A percentile compares a stretch with the other conserved stretches of the same genome.
phyloP scores from a whole-genome alignment of 495 filamentous ascomycete genomes.

The Acidomyces sp. region DNA sequence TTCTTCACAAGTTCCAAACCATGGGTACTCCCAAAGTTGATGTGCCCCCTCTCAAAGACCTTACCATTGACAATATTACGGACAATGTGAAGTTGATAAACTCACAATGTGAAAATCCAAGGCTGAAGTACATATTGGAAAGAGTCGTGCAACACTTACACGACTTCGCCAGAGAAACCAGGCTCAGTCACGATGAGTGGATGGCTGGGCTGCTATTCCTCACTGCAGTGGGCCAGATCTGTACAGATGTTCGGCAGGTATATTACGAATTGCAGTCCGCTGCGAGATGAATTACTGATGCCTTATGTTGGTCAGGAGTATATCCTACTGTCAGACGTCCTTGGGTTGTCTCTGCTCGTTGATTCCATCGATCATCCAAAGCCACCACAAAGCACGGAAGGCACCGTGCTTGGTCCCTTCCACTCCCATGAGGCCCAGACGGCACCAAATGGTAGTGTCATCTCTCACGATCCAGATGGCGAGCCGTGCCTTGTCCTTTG shows the following conservation, averaged over 20 bases:
- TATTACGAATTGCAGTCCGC: background rate
- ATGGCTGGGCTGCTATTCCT: conserved; percentile 31
- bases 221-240: conserved; percentile 31
- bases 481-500: conserved; percentile 66
- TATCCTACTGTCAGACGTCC: conserved; percentile 84
- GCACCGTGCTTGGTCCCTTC: conserved; percentile 84
- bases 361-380: conserved; percentile 90
- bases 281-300: background rate
- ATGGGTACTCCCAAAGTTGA: conserved; percentile 25
- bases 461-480: conserved; percentile 59
- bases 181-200: conserved; percentile 31
- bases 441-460: conserved; percentile 47
- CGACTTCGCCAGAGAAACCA: conserved; percentile 33
- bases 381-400: conserved; percentile 60
- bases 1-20: background rate
- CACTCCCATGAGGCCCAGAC: conserved; percentile 77
- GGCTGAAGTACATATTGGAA: conserved; percentile 31
- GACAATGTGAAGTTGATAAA: conserved; percentile 33
- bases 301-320: conserved; percentile 50
- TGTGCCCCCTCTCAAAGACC: conserved; percentile 29
- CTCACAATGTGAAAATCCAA: conserved; percentile 24
- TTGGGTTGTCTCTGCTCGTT: conserved; percentile 80
- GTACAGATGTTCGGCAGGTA: conserved; percentile 32
- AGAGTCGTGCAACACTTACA: conserved; percentile 30
- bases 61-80: conserved; percentile 35